Evolutionary conservation across 768 basidiomycete species (phyloP), one percentile per base, ranked within the genome.

Genomic region (Boletus reticulatus): DNA sequence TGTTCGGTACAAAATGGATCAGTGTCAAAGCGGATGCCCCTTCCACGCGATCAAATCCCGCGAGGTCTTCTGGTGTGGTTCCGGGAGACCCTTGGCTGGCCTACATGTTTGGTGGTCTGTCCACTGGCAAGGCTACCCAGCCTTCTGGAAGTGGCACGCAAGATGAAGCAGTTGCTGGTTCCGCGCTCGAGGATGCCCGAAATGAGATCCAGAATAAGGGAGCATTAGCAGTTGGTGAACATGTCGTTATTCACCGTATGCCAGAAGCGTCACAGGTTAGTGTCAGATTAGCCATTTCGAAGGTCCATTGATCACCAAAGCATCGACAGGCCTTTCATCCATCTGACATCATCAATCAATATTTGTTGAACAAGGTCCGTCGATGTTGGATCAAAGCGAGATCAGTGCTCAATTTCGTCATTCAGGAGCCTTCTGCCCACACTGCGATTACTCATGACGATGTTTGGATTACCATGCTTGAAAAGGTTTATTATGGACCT

Each of bases 301-400:
- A 9, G 14, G 17, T 47, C 14, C 16, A 31, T 31, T 10, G 4
- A 39, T 38, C 17, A 10, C 4, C 11, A 49, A 14, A 20, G 9
- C 3, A 19, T 19, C 47, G 29, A 8, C 36, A 55, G 53, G 14
- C 44, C 0, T 61, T 61, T 37, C 61, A 62, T 47, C 59, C 61
- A 4, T 61, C 60, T 4, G 58, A 56, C n/a, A 36, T 39, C 9
- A 61, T 61, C 44, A 59, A 56, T 20, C 43, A 24, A 36, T 51
- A 46, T 44, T n/a, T 59, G 6, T 22, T 60, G 13, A 4, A 16
- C 3, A 48, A 51, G 49, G 48, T 56, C 1, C 11, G 37, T 44
- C 13, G 8, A 17, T 17, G 22, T 29, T 42, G 12, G 6, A 42
- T 16, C 1, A 12, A 4, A n/a, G 6, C 9, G 11, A 36, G 31